Base-by-base conservation (phyloP, 192 early-diverging fungal genomes). In the Coemansia sp. region DNA sequence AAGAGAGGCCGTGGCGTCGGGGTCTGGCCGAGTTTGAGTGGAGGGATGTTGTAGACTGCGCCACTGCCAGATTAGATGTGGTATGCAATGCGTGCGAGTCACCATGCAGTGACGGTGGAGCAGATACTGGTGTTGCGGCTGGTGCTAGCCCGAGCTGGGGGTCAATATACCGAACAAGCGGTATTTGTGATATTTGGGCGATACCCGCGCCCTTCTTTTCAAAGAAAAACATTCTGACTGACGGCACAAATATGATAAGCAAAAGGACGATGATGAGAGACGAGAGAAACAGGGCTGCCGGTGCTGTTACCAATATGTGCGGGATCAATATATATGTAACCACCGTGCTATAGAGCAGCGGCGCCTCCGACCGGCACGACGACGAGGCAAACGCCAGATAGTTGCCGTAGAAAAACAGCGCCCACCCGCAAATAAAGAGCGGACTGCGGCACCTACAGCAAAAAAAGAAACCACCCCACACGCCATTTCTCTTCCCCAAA, bases 351-450 rank as follows among this genome's bases (percentile, higher is more conserved):
- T 88, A 91, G 10, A 92, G 70, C 40, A 72, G 68, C 3, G 88
- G 88, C 39, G 90, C 88, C 44, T 70, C 72, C 0, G 55, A 2
- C 24, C 70, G 70, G 66, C 87, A 58, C 31, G 53, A 55, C 55
- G 55, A 58, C 29, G 55, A 58, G 15, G 55, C 29, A 69, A 92
- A 92, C 36, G 90, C 64, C 64, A 88, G 87, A 70, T 88, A 89
- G 70, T 92, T 93, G 68, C 89, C 91, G 55, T 86, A 66, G 48
- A 92, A 72, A 64, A 90, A 92, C 83, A 89, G 81, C 15, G 88
- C 74, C n/a, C 86, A 82, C 20, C 85, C 79, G 69, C 87, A 75
- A n/a, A 89, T 40, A 60, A 89, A 86, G 10, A 91, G 75, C 45
- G 87, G 61, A 7, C 84, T 85, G 75, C 88, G 89, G 31, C 88